These are phyloP conservation scores for Malassezia equina DNA, from an alignment of 1,284 basidiomycete species.

Conservation along the genomic window DNA sequence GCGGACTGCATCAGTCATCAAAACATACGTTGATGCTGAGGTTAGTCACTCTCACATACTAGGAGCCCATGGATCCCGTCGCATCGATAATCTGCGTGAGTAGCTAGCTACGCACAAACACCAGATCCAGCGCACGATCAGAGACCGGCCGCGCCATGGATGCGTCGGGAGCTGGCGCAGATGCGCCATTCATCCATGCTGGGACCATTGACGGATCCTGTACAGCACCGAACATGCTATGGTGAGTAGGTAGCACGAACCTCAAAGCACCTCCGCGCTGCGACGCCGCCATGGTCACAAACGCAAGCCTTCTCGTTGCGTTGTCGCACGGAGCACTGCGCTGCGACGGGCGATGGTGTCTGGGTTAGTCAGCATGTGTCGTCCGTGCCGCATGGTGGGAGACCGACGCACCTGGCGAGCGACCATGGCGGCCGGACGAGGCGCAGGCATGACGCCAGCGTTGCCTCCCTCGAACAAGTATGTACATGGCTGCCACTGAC, in stretches of 20 bases:
- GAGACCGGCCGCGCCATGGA: constrained; percentile 7
- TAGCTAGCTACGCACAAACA: constrained; percentile 23
- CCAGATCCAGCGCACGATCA: constrained; percentile 35
- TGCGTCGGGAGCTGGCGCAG: neutral
- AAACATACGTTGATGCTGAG: constrained; percentile 5
- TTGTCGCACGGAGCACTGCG: neutral
- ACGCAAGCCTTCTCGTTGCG: neutral
- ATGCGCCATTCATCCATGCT: constrained; percentile 14
- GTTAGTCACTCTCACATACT: constrained; percentile 15
- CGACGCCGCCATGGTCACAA: neutral
- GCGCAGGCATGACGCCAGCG: neutral
- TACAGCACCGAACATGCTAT: constrained; percentile 38
- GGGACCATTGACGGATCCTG: constrained; percentile 24
- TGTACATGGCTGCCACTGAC: neutral
- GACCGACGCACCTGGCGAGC: neutral
- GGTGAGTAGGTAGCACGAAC: neutral
- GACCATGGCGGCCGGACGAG: constrained; percentile 7
- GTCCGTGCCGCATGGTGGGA: neutral
- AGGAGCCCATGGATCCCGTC: constrained; percentile 47
- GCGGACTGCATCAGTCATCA: constrained; percentile 50
- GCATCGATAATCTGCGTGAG: constrained; percentile 39
- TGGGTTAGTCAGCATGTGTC: neutral
- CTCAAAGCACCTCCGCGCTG: neutral
- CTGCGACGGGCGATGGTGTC: neutral
- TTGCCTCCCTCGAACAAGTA: constrained; percentile 15